Conservation (phyloP, 805 yeast species). For the Cyberlindnera maclurae region DNA sequence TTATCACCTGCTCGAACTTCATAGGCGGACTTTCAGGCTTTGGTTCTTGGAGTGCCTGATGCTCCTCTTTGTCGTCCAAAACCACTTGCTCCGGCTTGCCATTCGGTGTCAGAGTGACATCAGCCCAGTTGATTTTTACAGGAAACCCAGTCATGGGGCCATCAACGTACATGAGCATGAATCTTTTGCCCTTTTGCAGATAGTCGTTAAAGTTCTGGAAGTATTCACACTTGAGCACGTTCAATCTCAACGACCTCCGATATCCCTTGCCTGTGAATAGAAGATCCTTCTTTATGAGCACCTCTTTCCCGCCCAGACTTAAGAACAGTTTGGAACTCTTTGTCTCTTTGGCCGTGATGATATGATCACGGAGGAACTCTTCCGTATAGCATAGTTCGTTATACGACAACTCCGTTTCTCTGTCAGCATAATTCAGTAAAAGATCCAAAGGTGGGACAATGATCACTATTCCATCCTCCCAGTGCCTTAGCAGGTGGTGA, state of each 20-base stretch:
- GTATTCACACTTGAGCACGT: slow-evolving; percentile 39
- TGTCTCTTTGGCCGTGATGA: slow-evolving; percentile 35
- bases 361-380: slow-evolving; percentile 59
- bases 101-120: slow-evolving; percentile 4
- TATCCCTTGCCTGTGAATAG: slow-evolving; percentile 56
- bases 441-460: slow-evolving; percentile 56
- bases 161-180: slow-evolving; percentile 53
- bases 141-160: slow-evolving; percentile 43
- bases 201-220: slow-evolving; percentile 48
- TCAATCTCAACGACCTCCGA: slow-evolving; percentile 35
- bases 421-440: slow-evolving; percentile 35
- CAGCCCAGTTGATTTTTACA: slow-evolving; percentile 2
- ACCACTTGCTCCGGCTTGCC: not conserved
- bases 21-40: slow-evolving; percentile 6
- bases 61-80: not conserved
- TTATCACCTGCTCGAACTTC: slow-evolving; percentile 32
- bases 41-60: not conserved
- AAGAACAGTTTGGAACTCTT: slow-evolving; percentile 33
- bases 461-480: slow-evolving; percentile 43
- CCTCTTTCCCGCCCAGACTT: slow-evolving; percentile 50
- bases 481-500: slow-evolving; percentile 27
- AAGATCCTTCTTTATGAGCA: slow-evolving; percentile 47
- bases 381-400: slow-evolving; percentile 48
- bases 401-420: slow-evolving; percentile 31
- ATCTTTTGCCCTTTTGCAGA: slow-evolving; percentile 47